phyloP scores from a whole-genome alignment of 192 early-diverging fungal genomes.

The Entomortierella lignicola region DNA sequence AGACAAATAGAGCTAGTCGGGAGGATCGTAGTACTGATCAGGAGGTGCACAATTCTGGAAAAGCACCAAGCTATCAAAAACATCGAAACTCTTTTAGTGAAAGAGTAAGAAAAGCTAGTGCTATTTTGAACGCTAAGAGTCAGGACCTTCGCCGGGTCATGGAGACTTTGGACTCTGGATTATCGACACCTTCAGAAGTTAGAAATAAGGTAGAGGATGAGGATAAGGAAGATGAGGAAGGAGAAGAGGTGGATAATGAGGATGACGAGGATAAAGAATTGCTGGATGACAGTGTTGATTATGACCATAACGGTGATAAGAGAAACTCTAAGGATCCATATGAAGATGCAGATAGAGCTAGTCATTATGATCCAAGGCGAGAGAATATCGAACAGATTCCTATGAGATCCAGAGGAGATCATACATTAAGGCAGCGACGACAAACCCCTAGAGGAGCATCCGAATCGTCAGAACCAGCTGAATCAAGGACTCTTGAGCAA shows the following conservation, averaged over 20 bases:
- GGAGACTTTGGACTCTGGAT: not conserved
- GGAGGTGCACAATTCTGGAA: too few relatives aligned
- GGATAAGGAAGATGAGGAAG: not conserved
- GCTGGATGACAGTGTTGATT: not conserved
- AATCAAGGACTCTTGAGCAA: not conserved
- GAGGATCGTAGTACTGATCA: too few relatives aligned
- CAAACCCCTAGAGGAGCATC: not conserved
- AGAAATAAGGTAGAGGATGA: not conserved
- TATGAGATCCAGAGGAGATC: not conserved
- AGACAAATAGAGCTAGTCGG: not conserved
- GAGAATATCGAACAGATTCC: not conserved
- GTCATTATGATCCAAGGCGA: not conserved
- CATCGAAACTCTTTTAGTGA: too few relatives aligned
- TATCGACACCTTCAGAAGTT: not conserved
- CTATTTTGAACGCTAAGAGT: too few relatives aligned
- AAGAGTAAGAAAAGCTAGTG: too few relatives aligned
- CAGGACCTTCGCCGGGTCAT: too few relatives aligned
- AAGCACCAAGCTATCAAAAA: not conserved
- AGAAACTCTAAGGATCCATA: not conserved
- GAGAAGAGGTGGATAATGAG: not conserved
- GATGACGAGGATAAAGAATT: not conserved
- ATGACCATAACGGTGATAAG: not conserved
- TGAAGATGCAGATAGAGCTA: not conserved
- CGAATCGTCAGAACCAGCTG: not conserved
- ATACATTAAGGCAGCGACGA: not conserved